Base-by-base conservation (phyloP, 371 early-diverging fungal species). In the Smittium culicis region DNA sequence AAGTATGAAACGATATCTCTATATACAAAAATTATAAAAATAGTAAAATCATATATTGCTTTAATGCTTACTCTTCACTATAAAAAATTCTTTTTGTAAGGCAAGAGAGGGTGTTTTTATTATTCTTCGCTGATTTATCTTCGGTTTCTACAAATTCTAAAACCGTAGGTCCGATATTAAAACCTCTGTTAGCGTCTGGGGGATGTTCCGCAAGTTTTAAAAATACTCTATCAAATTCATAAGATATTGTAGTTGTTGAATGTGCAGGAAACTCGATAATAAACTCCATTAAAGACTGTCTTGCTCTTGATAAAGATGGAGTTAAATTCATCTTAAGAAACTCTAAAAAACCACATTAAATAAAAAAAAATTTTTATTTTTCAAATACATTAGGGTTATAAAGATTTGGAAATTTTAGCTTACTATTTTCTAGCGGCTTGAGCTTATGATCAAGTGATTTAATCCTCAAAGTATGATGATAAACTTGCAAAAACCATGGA, bases 151-250 rank as follows among this genome's bases (percentile, higher is more conserved):
- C 29, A 64, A 72, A 69, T 11, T 67, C 67, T n/a, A 78, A 63
- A 20, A 81, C 66, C 0, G 82, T 82, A 33, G 77, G 83, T 64
- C 92, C 92, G 35, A 96, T 81, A 74, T 92, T 94, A 72, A 95
- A 92, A 0, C 98, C 98, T 61, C 94, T 83, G 74, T 94, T 91
- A 3, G 97, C 92, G 74, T 98, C 98, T 0, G 96, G 96, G 34
- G 90, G 91, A 70, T 96, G 93, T 74, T 97, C 96, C 0, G 92
- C 91, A 73, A 94, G 94, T 73, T 88, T 88, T 65, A 97, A 75
- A 69, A 93, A 92, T 2, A 89, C 88, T 72, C 87, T 89, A 73
- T 94, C 95, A 71, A 91, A 93, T 34, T 86, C 85, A 61, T 92
- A 72, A 2, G 83, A 74, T 57, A 94, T 64, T 1, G 82, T 80